Evolutionary conservation across 495 filamentous ascomycete genomes (phyloP).

Genomic region (Penicillium mononematosum): DNA sequence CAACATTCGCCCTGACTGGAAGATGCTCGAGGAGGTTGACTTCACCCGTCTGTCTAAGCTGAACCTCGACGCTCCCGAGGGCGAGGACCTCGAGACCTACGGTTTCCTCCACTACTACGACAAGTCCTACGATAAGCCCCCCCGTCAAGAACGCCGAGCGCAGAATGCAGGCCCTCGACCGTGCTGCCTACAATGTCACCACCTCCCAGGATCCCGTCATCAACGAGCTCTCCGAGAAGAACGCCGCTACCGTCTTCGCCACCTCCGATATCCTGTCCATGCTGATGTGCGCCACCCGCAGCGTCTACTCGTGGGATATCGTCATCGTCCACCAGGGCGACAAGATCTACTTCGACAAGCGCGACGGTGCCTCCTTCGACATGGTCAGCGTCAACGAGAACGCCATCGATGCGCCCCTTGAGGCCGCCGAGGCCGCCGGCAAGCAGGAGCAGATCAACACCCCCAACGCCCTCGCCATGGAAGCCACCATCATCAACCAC

Average conservation of each 20-base stretch:
- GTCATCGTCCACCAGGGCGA: slow-evolving; percentile 85
- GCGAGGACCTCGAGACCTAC: slow-evolving; percentile 91
- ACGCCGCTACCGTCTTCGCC: slow-evolving; percentile 95
- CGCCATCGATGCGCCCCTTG: slow-evolving; percentile 91
- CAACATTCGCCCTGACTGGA: slow-evolving; percentile 92
- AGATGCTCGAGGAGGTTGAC: slow-evolving; percentile 95
- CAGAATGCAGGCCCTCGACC: slow-evolving; percentile 82
- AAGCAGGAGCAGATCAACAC: slow-evolving; percentile 95
- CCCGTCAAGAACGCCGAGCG: slow-evolving; percentile 84
- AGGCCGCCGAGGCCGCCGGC: slow-evolving; percentile 71
- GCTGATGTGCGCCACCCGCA: slow-evolving; percentile 97
- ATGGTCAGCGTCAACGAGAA: slow-evolving; percentile 99
- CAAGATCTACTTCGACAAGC: slow-evolving; percentile 99
- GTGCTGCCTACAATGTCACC: slow-evolving; percentile 95
- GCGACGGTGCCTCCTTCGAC: slow-evolving; percentile 87
- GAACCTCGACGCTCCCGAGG: slow-evolving; percentile 89
- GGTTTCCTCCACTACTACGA: slow-evolving; percentile 99
- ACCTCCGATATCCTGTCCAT: slow-evolving; percentile 96
- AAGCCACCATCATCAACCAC: slow-evolving; percentile 99
- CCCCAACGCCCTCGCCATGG: slow-evolving; percentile 83
- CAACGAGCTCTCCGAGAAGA: slow-evolving; percentile 93
- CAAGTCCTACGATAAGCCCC: slow-evolving; percentile 85
- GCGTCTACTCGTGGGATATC: slow-evolving; percentile 97
- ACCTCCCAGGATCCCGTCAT: slow-evolving; percentile 94
- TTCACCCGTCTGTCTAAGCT: slow-evolving; percentile 92